phyloP scores from a whole-genome alignment of 768 basidiomycete genomes.

The Lentinula lateritia region DNA sequence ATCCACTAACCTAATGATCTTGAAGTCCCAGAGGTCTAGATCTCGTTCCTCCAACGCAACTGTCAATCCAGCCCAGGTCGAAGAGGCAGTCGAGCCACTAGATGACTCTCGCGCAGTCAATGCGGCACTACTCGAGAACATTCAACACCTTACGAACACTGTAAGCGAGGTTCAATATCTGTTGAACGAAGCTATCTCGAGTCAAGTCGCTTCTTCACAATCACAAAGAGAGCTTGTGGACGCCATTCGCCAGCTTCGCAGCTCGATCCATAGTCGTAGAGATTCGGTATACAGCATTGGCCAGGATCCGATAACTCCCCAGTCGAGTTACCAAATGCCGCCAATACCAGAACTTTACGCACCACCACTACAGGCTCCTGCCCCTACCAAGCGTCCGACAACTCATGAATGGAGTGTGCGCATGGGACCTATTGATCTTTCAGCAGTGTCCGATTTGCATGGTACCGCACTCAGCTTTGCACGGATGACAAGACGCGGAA shows the following conservation, averaged over 20 bases:
- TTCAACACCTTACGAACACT: not conserved
- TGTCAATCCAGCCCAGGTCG: not conserved
- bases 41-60: not conserved
- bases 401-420: conserved; percentile 1
- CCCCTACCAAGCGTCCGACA: not conserved
- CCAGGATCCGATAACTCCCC: not conserved
- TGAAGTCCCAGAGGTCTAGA: not conserved
- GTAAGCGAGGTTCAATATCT: conserved; percentile 1
- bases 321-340: not conserved
- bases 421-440: conserved; percentile 4
- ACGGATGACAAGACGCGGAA: not conserved
- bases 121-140: not conserved
- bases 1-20: too few relatives aligned
- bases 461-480: conserved; percentile 1
- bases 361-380: not conserved
- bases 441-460: not conserved
- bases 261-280: not conserved
- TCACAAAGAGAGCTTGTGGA: conserved; percentile 2
- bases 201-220: not conserved
- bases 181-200: not conserved
- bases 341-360: not conserved
- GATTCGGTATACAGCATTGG: conserved; percentile 2
- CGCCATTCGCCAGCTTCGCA: not conserved
- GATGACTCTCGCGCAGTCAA: not conserved
- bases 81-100: not conserved